Conservation (phyloP, 805 yeast genomes). For the Clavispora asparagi region DNA sequence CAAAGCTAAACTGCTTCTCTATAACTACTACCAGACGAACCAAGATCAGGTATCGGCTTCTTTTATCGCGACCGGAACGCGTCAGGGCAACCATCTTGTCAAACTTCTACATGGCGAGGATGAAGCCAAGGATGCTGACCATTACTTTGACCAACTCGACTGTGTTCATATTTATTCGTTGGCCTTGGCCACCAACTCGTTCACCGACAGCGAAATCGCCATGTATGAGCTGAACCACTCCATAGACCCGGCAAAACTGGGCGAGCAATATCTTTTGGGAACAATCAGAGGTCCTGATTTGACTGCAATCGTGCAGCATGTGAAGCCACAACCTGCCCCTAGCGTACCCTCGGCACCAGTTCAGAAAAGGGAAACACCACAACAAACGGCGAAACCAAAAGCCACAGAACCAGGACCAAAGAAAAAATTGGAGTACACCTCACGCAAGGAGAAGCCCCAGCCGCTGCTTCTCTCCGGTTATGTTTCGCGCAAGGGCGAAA, state of each 20-base stretch:
- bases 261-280: conserved; percentile 22
- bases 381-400: neutral
- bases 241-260: conserved; percentile 10
- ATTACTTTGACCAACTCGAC: conserved; percentile 22
- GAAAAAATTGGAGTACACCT: conserved; percentile 8
- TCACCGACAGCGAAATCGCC: conserved; percentile 11
- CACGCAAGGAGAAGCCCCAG: conserved; percentile 10
- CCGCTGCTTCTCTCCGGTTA: conserved; percentile 9
- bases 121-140: conserved; percentile 19
- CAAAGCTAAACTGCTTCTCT: conserved; percentile 36
- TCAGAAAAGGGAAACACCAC: neutral
- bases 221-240: conserved; percentile 13
- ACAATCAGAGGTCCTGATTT: conserved; percentile 28
- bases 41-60: conserved; percentile 32
- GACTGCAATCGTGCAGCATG: neutral
- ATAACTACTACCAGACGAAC: conserved; percentile 33
- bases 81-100: conserved; percentile 11
- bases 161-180: conserved; percentile 39
- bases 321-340: neutral
- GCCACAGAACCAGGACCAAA: neutral
- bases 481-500: conserved; percentile 13
- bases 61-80: conserved; percentile 38
- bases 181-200: conserved; percentile 12
- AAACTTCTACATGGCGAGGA: conserved; percentile 20
- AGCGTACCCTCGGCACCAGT: neutral